These are phyloP conservation scores for Acrocalymma vagum DNA, from an alignment of 2,329 filamentous ascomycete species.

Conservation along the genomic window DNA sequence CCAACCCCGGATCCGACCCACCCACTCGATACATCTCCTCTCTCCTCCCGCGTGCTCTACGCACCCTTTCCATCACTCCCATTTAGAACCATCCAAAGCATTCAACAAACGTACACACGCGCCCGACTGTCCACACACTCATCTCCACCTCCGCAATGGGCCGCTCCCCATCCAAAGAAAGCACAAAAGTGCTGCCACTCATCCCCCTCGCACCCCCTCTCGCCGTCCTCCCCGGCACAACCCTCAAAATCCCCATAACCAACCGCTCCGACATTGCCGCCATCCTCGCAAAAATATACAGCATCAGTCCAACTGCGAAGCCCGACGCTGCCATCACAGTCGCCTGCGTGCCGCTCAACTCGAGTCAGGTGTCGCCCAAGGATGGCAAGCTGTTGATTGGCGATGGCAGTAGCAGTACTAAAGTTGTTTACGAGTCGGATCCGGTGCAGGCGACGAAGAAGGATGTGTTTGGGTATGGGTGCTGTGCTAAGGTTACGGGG, in stretches of 20 bases:
- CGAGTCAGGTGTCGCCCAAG: slow-evolving; percentile 71
- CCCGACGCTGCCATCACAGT: slow-evolving; percentile 76
- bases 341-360: slow-evolving; percentile 86
- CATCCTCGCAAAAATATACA: slow-evolving; percentile 85
- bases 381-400: slow-evolving; percentile 81
- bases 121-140: slow-evolving; percentile 2
- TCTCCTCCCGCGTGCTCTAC: too few species aligned
- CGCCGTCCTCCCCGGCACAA: slow-evolving; percentile 85
- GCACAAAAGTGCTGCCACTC: slow-evolving; percentile 68
- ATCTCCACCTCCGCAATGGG: slow-evolving; percentile 43
- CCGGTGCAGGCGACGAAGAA: slow-evolving; percentile 53
- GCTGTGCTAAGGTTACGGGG: slow-evolving; percentile 64
- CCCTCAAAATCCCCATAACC: slow-evolving; percentile 83
- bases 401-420: slow-evolving; percentile 59
- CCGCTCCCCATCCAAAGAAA: slow-evolving; percentile 42
- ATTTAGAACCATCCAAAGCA: slow-evolving; percentile 12
- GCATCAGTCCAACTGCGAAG: slow-evolving; percentile 72
- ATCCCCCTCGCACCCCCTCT: slow-evolving; percentile 82
- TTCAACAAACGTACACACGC: neutral
- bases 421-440: slow-evolving; percentile 58
- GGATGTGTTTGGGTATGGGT: slow-evolving; percentile 85
- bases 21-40: too few species aligned
- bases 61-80: too few species aligned
- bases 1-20: too few species aligned
- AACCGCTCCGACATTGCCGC: slow-evolving; percentile 88